These are phyloP conservation scores for Pseudoscleropodium purum DNA, from an alignment of 225 moss, liverwort and hornwort genomes.

Conservation along the genomic window DNA sequence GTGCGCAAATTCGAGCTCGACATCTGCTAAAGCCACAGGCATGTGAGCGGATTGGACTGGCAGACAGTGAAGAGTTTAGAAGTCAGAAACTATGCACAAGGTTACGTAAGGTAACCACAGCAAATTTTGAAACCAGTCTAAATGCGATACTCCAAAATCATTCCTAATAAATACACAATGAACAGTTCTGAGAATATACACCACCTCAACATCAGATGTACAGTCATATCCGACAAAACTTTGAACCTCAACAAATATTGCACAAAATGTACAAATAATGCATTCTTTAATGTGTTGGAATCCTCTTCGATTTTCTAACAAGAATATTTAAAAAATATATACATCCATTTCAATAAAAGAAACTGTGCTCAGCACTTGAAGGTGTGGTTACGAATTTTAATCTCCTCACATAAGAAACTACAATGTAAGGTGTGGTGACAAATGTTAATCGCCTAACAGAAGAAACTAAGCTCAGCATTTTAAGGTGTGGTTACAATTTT, in stretches of 20 bases:
- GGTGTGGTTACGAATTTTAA: neutral
- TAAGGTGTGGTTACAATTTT: neutral
- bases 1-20: slow-evolving; percentile 40
- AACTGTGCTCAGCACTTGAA: neutral
- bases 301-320: neutral
- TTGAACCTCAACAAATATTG: too few relatives aligned
- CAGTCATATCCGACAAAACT: neutral
- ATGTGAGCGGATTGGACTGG: neutral
- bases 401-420: neutral
- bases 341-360: too few relatives aligned
- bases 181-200: neutral
- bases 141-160: neutral
- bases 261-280: neutral
- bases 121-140: neutral
- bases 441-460: neutral
- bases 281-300: neutral
- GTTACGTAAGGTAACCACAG: too few relatives aligned
- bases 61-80: neutral
- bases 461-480: neutral
- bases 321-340: neutral
- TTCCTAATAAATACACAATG: too few relatives aligned
- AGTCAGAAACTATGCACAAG: neutral
- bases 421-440: neutral
- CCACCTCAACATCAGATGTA: neutral
- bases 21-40: neutral